These are phyloP conservation scores for Brasenia schreberi DNA, from an alignment of 164 flowering plant genomes.

Conservation along the genomic window DNA sequence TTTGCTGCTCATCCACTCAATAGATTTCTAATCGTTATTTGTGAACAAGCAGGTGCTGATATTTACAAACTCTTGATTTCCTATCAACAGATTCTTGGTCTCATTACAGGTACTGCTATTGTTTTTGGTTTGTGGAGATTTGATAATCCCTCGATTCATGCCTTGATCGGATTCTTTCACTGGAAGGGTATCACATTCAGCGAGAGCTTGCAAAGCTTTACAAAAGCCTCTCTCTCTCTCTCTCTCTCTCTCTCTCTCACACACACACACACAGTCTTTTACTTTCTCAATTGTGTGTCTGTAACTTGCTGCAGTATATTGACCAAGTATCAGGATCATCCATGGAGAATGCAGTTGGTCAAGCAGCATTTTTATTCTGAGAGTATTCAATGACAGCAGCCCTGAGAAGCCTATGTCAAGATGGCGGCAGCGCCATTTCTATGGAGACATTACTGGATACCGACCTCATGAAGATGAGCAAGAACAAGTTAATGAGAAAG, in stretches of 20 bases:
- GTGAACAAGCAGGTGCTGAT: not conserved
- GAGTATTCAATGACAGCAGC: slow-evolving; percentile 46
- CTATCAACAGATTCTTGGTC: not conserved
- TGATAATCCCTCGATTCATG: slow-evolving; percentile 29
- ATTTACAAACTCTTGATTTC: no score
- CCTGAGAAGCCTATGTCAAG: slow-evolving; percentile 29
- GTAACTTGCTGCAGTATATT: slow-evolving; percentile 32
- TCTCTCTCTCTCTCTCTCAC: slow-evolving; percentile 8
- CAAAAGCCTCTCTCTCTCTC: not conserved
- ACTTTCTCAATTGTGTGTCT: slow-evolving; percentile 1
- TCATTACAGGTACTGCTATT: slow-evolving; percentile 41
- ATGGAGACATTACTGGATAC: slow-evolving; percentile 18
- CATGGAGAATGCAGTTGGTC: slow-evolving; percentile 27
- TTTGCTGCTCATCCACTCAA: not conserved
- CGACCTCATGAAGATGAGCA: slow-evolving; percentile 10
- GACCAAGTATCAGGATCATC: slow-evolving; percentile 32
- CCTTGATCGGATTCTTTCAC: slow-evolving; percentile 39
- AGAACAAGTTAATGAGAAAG: not conserved
- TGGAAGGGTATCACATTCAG: slow-evolving; percentile 61
- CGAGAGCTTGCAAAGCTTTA: slow-evolving; percentile 30
- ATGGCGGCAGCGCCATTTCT: slow-evolving; percentile 45
- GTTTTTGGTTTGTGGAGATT: slow-evolving; percentile 32
- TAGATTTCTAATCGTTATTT: not conserved
- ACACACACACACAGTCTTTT: not conserved
- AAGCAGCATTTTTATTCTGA: slow-evolving; percentile 53